These are phyloP conservation scores for Erigeron canadensis DNA, from an alignment of 129 eudicot species.

Conservation along the genomic window DNA sequence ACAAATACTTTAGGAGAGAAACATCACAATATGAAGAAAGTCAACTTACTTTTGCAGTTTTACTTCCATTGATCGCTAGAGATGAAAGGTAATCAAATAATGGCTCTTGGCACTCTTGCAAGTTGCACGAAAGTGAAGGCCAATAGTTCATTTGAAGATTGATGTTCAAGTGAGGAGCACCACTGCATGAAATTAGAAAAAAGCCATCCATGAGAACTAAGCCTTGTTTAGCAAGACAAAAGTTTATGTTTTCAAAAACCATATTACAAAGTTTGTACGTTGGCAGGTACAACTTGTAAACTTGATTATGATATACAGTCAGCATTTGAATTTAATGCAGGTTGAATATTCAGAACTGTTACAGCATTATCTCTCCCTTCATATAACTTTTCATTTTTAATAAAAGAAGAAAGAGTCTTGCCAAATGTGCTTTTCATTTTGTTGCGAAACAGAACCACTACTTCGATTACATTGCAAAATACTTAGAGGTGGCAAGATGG, in stretches of 20 bases:
- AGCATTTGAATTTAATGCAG: background rate
- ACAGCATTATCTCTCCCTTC: background rate
- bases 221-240: background rate
- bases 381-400: background rate
- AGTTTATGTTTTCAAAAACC: background rate
- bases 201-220: constrained; percentile 1
- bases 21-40: constrained; percentile 24
- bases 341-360: background rate
- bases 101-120: constrained; percentile 82
- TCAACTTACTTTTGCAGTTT: constrained; percentile 74
- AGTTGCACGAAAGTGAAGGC: constrained; percentile 93
- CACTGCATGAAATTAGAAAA: constrained; percentile 38
- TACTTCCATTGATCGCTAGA: constrained; percentile 61
- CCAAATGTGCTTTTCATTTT: background rate
- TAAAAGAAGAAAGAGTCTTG: background rate
- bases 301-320: background rate
- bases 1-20: background rate
- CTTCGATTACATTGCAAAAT: background rate
- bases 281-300: background rate
- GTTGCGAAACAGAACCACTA: background rate
- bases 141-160: constrained; percentile 98
- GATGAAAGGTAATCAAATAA: constrained; percentile 72
- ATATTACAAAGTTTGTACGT: background rate
- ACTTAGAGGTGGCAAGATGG: background rate
- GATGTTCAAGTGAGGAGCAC: constrained; percentile 90